Base-by-base conservation (phyloP, 2,329 filamentous ascomycete genomes). In the Teratosphaeria gauchensis region DNA sequence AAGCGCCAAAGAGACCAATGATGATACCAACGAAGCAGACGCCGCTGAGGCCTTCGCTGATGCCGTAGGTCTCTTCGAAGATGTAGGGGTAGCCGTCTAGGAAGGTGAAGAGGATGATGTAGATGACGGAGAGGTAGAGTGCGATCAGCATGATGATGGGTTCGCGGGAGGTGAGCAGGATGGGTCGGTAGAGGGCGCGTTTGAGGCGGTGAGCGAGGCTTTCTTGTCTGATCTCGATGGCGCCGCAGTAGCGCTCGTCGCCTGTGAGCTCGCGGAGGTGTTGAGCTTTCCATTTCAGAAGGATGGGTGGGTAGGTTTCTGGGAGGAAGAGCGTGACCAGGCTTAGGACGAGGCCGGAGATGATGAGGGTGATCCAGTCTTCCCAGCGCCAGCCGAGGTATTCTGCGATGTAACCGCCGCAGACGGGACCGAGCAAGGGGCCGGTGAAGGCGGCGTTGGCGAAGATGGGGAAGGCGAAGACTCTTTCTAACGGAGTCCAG, bases 21-120 rank as follows among this genome's bases (percentile, higher is more conserved):
- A 73, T 73, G 35, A 82, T 77, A 4, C 75, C 76, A 2, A 78
- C 64, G 65, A 82, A 83, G 55, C 74, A 76, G 2, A 79, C 68
- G 14, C 78, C 77, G 2, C 75, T 76, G 12, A 78, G 63, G 1
- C 77, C 77, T 54, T 74, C 65, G 0, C 74, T 76, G 16, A 80
- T 74, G 4, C 71, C 68, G 64, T 83, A 78, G 0, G 77, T 79
- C 2, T 79, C 71, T 33, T 71, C 69, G 70, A 83, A 82, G 65
- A 82, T 77, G 67, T 75, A 80, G 9, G 76, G 72, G 63, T 79
- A 82, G 1, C 79, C 80, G 12, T 78, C 77, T 9, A 81, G 75
- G 59, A 77, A 76, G 9, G 72, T 72, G 63, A 79, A 77, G 7
- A 80, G 69, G 4, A 78, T 68, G 46, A 64, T 64, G 61, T 78